Conservation (phyloP, 345 rosid species). For the Chamaenerion angustifolium region DNA sequence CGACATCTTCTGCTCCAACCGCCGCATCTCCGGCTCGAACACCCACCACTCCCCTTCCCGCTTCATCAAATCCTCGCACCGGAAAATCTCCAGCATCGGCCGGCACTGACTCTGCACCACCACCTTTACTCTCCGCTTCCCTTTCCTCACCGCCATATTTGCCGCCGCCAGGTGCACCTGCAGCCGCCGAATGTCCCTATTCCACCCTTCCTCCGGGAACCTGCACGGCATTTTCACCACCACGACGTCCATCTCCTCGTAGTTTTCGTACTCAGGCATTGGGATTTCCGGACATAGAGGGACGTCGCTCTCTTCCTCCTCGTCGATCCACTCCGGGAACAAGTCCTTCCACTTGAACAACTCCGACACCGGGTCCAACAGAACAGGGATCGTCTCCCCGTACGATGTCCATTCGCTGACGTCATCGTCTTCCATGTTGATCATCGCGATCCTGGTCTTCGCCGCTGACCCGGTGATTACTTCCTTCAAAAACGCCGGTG, state of each 20-base stretch:
- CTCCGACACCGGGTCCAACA: slow-evolving; percentile 45
- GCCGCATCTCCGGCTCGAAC: slow-evolving; percentile 40
- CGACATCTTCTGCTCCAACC: slow-evolving; percentile 54
- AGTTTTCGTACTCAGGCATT: slow-evolving; percentile 45
- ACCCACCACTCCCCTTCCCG: slow-evolving; percentile 80
- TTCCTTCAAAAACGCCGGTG: slow-evolving; percentile 47
- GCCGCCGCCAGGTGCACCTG: slow-evolving; percentile 71
- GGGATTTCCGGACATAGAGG: slow-evolving; percentile 76
- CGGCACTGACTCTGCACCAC: slow-evolving; percentile 69
- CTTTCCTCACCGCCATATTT: slow-evolving; percentile 45
- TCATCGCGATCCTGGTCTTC: slow-evolving; percentile 63
- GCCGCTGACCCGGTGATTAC: slow-evolving; percentile 20
- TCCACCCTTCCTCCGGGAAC: slow-evolving; percentile 72
- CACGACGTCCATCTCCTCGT: slow-evolving; percentile 46
- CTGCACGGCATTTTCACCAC: slow-evolving; percentile 72
- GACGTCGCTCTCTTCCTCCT: slow-evolving; percentile 68
- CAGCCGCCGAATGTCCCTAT: slow-evolving; percentile 66
- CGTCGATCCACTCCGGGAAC: slow-evolving; percentile 96
- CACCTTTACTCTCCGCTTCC: slow-evolving; percentile 46
- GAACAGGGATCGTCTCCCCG: slow-evolving; percentile 40
- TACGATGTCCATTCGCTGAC: slow-evolving; percentile 35
- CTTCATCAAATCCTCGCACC: slow-evolving; percentile 67
- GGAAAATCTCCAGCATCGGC: slow-evolving; percentile 83
- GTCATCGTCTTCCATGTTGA: slow-evolving; percentile 67
- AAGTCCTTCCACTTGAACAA: slow-evolving; percentile 56